These are phyloP conservation scores for Sarcomyxa edulis DNA, from an alignment of 768 basidiomycete species.

Conservation along the genomic window DNA sequence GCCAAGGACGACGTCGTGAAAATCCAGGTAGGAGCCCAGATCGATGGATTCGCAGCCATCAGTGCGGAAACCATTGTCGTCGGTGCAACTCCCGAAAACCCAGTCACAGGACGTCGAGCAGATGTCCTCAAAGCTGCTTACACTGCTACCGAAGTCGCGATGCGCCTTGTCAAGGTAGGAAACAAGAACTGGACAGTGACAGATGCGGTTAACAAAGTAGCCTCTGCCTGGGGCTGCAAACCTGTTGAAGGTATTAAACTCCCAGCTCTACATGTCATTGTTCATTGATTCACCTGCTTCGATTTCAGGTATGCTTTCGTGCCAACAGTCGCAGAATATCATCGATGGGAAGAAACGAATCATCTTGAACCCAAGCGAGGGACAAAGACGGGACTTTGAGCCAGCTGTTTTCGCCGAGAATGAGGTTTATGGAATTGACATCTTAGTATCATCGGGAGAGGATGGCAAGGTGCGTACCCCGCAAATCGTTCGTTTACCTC, in stretches of 20 bases:
- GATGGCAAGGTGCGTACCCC: slow-evolving; percentile 88
- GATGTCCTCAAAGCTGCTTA: slow-evolving; percentile 94
- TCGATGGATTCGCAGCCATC: slow-evolving; percentile 94
- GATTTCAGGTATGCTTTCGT: slow-evolving; percentile 81
- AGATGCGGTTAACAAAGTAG: slow-evolving; percentile 72
- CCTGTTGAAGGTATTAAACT: slow-evolving; percentile 77
- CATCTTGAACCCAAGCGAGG: slow-evolving; percentile 83
- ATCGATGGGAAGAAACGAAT: slow-evolving; percentile 97
- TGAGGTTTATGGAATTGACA: slow-evolving; percentile 93
- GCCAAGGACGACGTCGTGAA: slow-evolving; percentile 92
- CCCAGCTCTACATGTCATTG: slow-evolving; percentile 1
- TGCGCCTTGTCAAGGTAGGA: slow-evolving; percentile 87
- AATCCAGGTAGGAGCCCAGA: slow-evolving; percentile 93
- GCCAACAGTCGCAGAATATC: slow-evolving; percentile 90
- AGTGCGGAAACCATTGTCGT: slow-evolving; percentile 92
- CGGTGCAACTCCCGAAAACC: slow-evolving; percentile 66
- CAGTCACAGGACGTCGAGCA: slow-evolving; percentile 81
- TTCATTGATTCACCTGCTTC: slow-evolving; percentile 7
- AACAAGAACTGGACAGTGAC: slow-evolving; percentile 96
- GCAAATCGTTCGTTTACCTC: slow-evolving; percentile 2
- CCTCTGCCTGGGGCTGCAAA: slow-evolving; percentile 76
- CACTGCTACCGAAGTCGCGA: slow-evolving; percentile 86
- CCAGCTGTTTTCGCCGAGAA: slow-evolving; percentile 82
- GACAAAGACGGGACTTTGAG: slow-evolving; percentile 84
- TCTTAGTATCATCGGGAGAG: slow-evolving; percentile 80